A percentile compares a stretch with the other conserved stretches of the same genome.
These are phyloP conservation scores for Schwanniomyces occidentalis DNA, from an alignment of 805 yeast genomes.

Conservation along the genomic window DNA sequence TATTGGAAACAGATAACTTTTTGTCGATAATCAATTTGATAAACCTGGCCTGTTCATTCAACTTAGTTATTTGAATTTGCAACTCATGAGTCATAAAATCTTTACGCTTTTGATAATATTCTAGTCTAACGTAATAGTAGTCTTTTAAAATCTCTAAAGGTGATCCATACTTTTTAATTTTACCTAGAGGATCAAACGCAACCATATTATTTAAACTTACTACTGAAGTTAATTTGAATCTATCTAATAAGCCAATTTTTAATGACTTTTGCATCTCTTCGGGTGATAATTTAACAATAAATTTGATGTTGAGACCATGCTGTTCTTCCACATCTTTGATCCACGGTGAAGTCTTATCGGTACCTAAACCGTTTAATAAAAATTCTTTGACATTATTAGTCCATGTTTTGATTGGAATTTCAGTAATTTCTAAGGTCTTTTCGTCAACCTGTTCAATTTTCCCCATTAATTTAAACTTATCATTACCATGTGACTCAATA, in stretches of 20 bases:
- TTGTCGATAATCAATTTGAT: conserved; percentile 85
- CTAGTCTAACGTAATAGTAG: conserved; percentile 82
- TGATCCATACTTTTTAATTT: conserved; percentile 77
- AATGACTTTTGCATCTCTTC: conserved; percentile 84
- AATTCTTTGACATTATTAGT: conserved; percentile 87
- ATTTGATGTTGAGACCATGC: conserved; percentile 78
- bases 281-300: conserved; percentile 68
- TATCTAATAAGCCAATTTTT: conserved; percentile 74
- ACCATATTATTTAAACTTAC: conserved; percentile 86
- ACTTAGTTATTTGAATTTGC: conserved; percentile 71
- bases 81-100: conserved; percentile 70
- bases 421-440: conserved; percentile 83
- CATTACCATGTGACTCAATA: conserved; percentile 62
- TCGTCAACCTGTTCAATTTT: conserved; percentile 78
- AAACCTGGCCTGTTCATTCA: conserved; percentile 85
- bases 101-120: conserved; percentile 87
- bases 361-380: conserved; percentile 73
- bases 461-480: conserved; percentile 76
- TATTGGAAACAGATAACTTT: conserved; percentile 69
- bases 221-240: conserved; percentile 73
- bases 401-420: conserved; percentile 92
- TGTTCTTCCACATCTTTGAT: conserved; percentile 94
- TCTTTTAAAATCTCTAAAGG: conserved; percentile 80
- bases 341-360: conserved; percentile 77
- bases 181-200: conserved; percentile 87